phyloP scores from a whole-genome alignment of 306 rosid species.

The Neltuma alba region DNA sequence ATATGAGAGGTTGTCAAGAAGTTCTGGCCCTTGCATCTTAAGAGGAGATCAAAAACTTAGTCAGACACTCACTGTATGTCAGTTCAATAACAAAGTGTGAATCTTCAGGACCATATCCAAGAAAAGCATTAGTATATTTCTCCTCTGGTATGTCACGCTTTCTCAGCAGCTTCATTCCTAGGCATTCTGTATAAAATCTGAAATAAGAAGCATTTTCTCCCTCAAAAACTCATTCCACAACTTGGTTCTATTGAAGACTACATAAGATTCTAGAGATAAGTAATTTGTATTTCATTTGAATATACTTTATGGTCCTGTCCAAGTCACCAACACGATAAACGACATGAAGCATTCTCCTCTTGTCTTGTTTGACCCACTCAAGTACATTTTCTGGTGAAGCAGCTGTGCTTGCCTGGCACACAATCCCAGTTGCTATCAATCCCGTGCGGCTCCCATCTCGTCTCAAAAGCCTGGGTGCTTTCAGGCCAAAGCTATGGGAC shows the following conservation, averaged over 20 bases:
- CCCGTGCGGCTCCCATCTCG: conserved; percentile 46
- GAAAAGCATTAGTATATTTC: conserved; percentile 92
- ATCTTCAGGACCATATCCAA: conserved; percentile 98
- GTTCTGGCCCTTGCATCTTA: conserved; percentile 13
- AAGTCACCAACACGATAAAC: conserved; percentile 95
- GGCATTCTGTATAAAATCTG: conserved; percentile 96
- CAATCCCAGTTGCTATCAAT: conserved; percentile 54
- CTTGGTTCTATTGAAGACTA: conserved; percentile 13
- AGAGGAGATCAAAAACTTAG: conserved; percentile 45
- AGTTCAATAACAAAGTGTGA: conserved; percentile 94
- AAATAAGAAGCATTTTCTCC: conserved; percentile 38
- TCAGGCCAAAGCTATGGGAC: conserved; percentile 57
- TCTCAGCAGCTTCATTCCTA: conserved; percentile 95
- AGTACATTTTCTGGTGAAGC: conserved; percentile 77
- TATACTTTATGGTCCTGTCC: conserved; percentile 93
- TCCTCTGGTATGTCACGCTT: conserved; percentile 99
- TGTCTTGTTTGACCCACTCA: conserved; percentile 94
- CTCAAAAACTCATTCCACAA: conserved; percentile 11
- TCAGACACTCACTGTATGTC: conserved; percentile 80
- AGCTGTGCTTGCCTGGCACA: conserved; percentile 61
- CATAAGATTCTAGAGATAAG: conserved; percentile 43
- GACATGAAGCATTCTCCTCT: conserved; percentile 86
- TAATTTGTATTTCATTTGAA: not conserved
- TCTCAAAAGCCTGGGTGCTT: conserved; percentile 54
- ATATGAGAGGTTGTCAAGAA: conserved; percentile 27